phyloP scores from a whole-genome alignment of 2,329 filamentous ascomycete species.

The Cyphellophora attinorum region DNA sequence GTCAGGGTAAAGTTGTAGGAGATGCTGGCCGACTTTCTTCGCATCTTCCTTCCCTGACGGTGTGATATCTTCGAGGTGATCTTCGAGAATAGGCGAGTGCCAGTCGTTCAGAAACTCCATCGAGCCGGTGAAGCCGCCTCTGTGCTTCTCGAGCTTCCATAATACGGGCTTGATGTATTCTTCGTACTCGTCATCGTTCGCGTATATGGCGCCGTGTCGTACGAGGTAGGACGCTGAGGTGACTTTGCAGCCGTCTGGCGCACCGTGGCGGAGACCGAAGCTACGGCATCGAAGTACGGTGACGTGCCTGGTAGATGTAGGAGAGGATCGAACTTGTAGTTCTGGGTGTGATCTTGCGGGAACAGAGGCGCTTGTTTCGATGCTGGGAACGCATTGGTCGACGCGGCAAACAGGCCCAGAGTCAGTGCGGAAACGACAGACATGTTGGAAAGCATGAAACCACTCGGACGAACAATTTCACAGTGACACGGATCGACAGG shows the following conservation, averaged over 20 bases:
- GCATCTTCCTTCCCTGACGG: constrained; percentile 12
- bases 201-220: constrained; percentile 13
- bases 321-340: constrained; percentile 13
- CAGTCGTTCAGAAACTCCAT: constrained; percentile 12
- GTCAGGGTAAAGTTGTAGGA: constrained; percentile 10
- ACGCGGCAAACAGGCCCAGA: too few species aligned
- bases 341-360: constrained; percentile 12
- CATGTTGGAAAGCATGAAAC: too few species aligned
- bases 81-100: constrained; percentile 13
- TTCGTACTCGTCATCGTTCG: constrained; percentile 15
- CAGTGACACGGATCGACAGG: too few species aligned
- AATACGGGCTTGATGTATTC: constrained; percentile 15
- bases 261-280: constrained; percentile 11
- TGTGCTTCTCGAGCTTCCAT: constrained; percentile 13
- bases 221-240: constrained; percentile 13
- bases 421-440: too few species aligned
- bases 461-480: too few species aligned
- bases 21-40: constrained; percentile 10
- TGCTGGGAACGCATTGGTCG: not conserved
- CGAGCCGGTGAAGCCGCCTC: constrained; percentile 10
- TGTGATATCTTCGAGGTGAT: constrained; percentile 12
- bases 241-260: constrained; percentile 11
- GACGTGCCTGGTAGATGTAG: constrained; percentile 13
- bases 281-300: constrained; percentile 16
- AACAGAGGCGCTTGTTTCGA: constrained; percentile 7